Conservation (phyloP, 2,329 filamentous ascomycete genomes). For the Stachybotrys echinatus region DNA sequence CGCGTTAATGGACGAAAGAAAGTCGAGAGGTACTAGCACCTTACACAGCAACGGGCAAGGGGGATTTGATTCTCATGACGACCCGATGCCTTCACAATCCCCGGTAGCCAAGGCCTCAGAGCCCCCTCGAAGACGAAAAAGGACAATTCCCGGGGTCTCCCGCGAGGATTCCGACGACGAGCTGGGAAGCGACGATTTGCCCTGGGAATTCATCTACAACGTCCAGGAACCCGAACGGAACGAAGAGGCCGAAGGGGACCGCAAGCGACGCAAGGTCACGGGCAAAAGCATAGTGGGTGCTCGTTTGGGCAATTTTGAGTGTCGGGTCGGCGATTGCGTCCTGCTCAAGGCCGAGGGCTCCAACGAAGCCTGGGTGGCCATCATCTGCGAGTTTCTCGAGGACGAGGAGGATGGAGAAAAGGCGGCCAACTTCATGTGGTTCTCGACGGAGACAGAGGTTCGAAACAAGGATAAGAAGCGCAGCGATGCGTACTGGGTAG, state of each 20-base stretch:
- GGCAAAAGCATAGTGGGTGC: conserved; percentile 67
- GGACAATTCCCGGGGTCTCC: conserved; percentile 45
- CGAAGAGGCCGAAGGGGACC: conserved; percentile 21
- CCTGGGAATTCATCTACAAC: conserved; percentile 76
- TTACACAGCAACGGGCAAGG: conserved; percentile 2
- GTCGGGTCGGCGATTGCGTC: conserved; percentile 75
- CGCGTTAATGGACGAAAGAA: not conserved
- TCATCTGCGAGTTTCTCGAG: conserved; percentile 78
- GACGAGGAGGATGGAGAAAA: conserved; percentile 62
- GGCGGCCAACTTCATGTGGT: conserved; percentile 91
- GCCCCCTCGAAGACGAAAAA: conserved; percentile 11
- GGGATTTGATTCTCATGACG: conserved; percentile 3
- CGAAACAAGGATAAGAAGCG: conserved; percentile 78
- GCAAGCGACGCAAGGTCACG: conserved; percentile 28
- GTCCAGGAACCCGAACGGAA: conserved; percentile 22
- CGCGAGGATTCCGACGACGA: conserved; percentile 88
- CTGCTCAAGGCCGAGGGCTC: conserved; percentile 82
- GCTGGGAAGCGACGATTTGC: conserved; percentile 63
- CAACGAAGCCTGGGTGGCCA: conserved; percentile 87
- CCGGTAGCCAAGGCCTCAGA: conserved; percentile 10
- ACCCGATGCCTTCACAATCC: conserved; percentile 17
- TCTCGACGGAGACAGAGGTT: conserved; percentile 86
- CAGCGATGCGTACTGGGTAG: conserved; percentile 67
- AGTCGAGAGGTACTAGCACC: no score
- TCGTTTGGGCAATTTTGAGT: conserved; percentile 75